Base-by-base conservation (phyloP, 305 asterid species). In the Rubia peregrina region DNA sequence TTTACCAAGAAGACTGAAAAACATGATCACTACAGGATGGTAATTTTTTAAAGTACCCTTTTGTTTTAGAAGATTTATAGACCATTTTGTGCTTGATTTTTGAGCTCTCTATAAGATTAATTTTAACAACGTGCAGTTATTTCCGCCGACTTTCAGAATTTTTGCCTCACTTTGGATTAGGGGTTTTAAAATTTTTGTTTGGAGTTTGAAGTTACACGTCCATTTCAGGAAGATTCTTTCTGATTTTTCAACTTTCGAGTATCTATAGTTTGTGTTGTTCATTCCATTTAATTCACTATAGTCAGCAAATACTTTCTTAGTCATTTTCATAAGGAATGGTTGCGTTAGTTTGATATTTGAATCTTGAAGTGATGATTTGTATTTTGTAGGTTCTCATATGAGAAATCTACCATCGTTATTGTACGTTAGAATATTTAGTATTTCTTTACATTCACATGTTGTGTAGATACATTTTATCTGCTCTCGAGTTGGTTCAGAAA, bases 1-100 rank as follows among this genome's bases (percentile, higher is more conserved):
- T 93, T 93, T 79, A 86, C 95, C 44, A 89, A 93, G 83, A 86
- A 86, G 78, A 76, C 82, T 49, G 94, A 89, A 46, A 93, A 89
- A 78, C 82, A 86, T 56, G 98, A 93, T 72, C 90, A 93, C 79
- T 93, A 86, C 76, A 87, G 40, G 84, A 93, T 93, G 98, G 98
- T 92, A 19, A 49, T 5, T 33, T 40, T 1, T 49, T 10, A 2
- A 12, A 33, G 43, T 14, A 9, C n/a, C 33, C 26, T 49, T 5
- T 67, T 2, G 43, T 46, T 14, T 9, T 33, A 7, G 16, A 22
- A 49, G 53, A 12, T 55, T 68, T 9, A 30, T 49, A n/a, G 46
- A 42, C 22, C 5, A 46, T 24, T 19, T 36, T 59, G 24, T 38
- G 62, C 6, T 68, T 10, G n/a, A 16, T 42, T 57, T 56, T 24